phyloP scores from a whole-genome alignment of 2,329 filamentous ascomycete genomes.

The Ophiostoma himal-ulmi region DNA sequence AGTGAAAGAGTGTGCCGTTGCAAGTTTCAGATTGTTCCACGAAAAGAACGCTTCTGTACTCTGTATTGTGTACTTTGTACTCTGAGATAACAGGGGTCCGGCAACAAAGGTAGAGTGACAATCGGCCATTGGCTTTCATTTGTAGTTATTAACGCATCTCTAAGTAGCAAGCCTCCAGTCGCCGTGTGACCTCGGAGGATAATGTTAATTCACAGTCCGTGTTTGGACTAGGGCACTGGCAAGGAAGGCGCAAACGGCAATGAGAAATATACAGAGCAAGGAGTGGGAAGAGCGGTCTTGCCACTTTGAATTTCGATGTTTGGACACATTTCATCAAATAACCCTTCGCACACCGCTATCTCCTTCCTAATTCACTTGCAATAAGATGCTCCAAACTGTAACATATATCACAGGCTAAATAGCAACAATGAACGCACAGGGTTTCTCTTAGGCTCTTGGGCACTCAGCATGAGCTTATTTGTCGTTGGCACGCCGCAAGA shows the following conservation, averaged over 20 bases:
- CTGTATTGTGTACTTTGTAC: background rate
- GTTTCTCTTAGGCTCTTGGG: no score
- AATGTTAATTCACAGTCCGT: background rate
- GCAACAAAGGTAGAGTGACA: background rate
- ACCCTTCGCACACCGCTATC: background rate
- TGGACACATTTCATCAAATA: background rate
- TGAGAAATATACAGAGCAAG: background rate
- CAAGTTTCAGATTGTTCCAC: slow-evolving; percentile 23
- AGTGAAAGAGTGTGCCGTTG: background rate
- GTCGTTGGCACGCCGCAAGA: background rate
- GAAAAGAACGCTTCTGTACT: background rate
- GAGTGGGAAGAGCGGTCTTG: background rate
- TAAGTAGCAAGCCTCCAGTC: background rate
- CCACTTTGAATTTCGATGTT: background rate
- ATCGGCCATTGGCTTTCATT: background rate
- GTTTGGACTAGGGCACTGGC: background rate
- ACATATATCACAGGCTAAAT: slow-evolving; percentile 3
- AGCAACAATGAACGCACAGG: background rate
- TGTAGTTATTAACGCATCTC: background rate
- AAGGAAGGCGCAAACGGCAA: background rate
- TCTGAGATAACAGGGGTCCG: background rate
- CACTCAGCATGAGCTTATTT: background rate
- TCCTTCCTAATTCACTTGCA: background rate
- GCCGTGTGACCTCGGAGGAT: slow-evolving; percentile 12
- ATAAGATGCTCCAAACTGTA: background rate